phyloP scores from a whole-genome alignment of 495 filamentous ascomycete species.

The Immersiella caudata region DNA sequence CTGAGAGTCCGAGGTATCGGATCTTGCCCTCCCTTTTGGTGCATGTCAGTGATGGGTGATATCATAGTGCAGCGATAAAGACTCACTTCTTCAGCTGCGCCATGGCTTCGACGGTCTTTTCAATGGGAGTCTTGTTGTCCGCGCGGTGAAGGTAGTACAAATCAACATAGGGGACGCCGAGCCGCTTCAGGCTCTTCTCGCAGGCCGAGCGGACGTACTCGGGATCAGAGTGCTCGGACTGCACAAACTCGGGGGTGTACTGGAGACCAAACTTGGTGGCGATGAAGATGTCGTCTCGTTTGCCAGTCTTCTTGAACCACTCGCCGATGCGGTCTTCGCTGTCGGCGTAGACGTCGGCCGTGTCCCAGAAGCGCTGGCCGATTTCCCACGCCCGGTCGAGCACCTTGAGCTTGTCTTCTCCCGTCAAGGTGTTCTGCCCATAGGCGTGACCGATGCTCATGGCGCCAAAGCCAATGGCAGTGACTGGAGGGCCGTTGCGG shows the following conservation, averaged over 20 bases:
- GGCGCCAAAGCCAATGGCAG: constrained; percentile 25
- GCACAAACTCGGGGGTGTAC: constrained; percentile 28
- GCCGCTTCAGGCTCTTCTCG: constrained; percentile 55
- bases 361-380: constrained; percentile 67
- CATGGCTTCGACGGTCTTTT: constrained; percentile 50
- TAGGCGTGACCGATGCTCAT: constrained; percentile 23
- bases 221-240: constrained; percentile 61
- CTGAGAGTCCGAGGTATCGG: constrained; percentile 71
- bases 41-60: not conserved
- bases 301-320: constrained; percentile 70
- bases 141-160: constrained; percentile 77
- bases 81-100: constrained; percentile 25
- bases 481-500: constrained; percentile 20
- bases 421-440: not conserved
- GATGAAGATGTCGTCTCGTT: constrained; percentile 66
- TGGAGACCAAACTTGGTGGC: constrained; percentile 64
- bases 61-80: not conserved
- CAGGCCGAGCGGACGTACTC: constrained; percentile 67
- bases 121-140: constrained; percentile 52
- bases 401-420: constrained; percentile 16
- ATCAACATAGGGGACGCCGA: constrained; percentile 75
- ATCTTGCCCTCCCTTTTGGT: constrained; percentile 75
- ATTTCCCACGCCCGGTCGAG: constrained; percentile 26
- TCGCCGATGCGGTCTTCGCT: constrained; percentile 61
- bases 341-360: constrained; percentile 77